Conservation (phyloP, 148 eudicot genomes). For the Spergularia bocconei region DNA sequence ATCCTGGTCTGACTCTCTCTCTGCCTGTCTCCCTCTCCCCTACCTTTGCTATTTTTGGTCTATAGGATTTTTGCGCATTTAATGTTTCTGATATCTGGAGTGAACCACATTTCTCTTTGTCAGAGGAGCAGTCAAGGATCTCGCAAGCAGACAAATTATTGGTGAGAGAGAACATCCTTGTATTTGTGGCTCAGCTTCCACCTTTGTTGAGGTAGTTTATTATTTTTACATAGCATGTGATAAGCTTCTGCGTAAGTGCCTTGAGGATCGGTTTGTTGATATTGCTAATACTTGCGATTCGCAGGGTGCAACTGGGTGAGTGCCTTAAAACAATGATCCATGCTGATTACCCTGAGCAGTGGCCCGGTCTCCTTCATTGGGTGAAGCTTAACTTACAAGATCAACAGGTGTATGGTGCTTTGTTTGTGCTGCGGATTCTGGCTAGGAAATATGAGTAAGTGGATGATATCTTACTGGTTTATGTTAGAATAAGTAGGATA, state of each 20-base stretch:
- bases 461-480: neutral
- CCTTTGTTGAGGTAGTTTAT: conserved; percentile 64
- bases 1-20: conserved; percentile 60
- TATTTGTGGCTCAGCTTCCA: conserved; percentile 72
- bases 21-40: conserved; percentile 16
- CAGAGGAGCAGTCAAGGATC: conserved; percentile 86
- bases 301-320: conserved; percentile 92
- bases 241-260: neutral
- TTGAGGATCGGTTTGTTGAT: neutral
- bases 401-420: conserved; percentile 94
- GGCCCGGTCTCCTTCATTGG: conserved; percentile 96
- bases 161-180: conserved; percentile 86
- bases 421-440: conserved; percentile 89
- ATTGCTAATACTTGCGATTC: neutral
- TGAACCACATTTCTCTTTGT: conserved; percentile 13
- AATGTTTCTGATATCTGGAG: neutral
- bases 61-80: neutral
- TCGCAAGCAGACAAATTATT: conserved; percentile 65
- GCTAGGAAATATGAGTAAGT: conserved; percentile 98
- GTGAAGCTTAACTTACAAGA: conserved; percentile 88
- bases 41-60: neutral
- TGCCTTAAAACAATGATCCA: conserved; percentile 92
- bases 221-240: neutral
- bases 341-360: conserved; percentile 96
- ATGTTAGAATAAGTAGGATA: neutral